phyloP scores from a whole-genome alignment of 2,329 filamentous ascomycete species.

The Penicillium decumbens region DNA sequence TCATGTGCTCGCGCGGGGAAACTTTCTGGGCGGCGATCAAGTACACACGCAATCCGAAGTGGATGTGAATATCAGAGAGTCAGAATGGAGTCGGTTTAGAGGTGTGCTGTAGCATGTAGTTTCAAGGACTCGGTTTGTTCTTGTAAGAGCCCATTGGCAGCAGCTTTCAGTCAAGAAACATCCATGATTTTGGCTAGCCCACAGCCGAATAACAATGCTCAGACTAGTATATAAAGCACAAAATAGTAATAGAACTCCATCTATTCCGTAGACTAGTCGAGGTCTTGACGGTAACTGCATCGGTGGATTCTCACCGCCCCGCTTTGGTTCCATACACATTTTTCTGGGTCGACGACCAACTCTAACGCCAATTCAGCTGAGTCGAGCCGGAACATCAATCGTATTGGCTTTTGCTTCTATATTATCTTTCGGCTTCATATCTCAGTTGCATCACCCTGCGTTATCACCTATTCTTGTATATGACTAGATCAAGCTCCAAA shows the following conservation, averaged over 20 bases:
- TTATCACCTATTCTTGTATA: not conserved
- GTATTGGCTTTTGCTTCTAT: not conserved
- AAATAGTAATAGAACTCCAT: no score
- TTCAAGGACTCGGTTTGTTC: not conserved
- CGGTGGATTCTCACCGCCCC: constrained; percentile 12
- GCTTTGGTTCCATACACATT: not conserved
- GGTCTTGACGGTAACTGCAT: not conserved
- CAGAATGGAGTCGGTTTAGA: not conserved
- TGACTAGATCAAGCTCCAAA: not conserved
- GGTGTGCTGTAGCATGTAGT: not conserved
- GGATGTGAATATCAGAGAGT: not conserved
- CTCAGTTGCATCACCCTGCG: not conserved
- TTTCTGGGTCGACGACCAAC: not conserved
- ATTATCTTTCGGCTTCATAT: not conserved
- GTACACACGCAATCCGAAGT: not conserved
- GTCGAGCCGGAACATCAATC: not conserved
- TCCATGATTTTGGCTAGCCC: not conserved
- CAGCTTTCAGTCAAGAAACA: not conserved
- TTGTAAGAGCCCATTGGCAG: not conserved
- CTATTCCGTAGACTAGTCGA: not conserved
- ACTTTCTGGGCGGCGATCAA: not conserved
- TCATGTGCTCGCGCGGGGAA: constrained; percentile 1
- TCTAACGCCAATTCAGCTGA: not conserved
- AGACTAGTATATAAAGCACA: no score
- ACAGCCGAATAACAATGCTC: no score